A percentile compares a stretch with the other conserved stretches of the same genome.
Conservation (phyloP, 305 asterid genomes). For the Fraxinus albicans region DNA sequence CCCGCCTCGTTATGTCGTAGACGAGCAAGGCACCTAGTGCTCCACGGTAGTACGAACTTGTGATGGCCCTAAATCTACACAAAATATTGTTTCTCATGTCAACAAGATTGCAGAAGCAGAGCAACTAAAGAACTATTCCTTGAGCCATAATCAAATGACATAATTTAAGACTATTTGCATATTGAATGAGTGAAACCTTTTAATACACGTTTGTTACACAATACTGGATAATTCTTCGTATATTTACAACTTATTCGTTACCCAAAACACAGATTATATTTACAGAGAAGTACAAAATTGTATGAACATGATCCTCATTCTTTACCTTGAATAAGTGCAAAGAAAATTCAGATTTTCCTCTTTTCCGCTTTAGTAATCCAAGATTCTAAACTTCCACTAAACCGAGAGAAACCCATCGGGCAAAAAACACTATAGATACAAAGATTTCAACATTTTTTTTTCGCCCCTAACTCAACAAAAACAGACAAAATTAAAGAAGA, state of each 20-base stretch:
- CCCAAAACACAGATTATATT: background rate
- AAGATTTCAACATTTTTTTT: background rate
- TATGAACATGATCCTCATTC: background rate
- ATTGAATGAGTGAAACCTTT: background rate
- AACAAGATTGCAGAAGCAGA: background rate
- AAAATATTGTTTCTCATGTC: background rate
- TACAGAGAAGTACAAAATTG: background rate
- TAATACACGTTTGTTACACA: background rate
- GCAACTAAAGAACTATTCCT: background rate
- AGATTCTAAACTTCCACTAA: background rate
- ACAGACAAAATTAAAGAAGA: background rate
- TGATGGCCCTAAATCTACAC: conserved; percentile 78
- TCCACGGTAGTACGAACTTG: conserved; percentile 88
- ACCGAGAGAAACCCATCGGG: background rate
- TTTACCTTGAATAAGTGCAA: background rate
- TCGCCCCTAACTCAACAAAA: background rate
- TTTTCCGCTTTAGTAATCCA: background rate
- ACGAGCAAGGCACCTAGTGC: conserved; percentile 81
- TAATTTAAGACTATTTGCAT: background rate
- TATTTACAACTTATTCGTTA: background rate
- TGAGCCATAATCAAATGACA: background rate
- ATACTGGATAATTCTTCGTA: background rate
- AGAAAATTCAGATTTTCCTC: background rate
- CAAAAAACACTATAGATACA: background rate
- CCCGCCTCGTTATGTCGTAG: conserved; percentile 69